phyloP scores from a whole-genome alignment of 768 basidiomycete species.

The Tephrocybe sp. region DNA sequence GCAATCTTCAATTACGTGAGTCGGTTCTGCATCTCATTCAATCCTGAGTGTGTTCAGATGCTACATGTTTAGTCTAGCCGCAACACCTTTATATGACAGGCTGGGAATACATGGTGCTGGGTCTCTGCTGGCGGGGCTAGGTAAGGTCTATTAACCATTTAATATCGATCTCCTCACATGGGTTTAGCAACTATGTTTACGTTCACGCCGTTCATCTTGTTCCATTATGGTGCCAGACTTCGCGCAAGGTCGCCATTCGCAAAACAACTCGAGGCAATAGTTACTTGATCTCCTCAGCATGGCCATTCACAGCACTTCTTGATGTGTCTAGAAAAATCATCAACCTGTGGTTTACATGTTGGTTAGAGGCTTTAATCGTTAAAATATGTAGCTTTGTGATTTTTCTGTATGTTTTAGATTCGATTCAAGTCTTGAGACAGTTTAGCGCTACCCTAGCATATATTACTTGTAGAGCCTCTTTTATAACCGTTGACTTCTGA shows the following conservation, averaged over 20 bases:
- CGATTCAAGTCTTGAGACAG: no score
- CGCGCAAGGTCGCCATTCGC: background rate
- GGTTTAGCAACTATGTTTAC: background rate
- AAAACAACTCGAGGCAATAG: background rate
- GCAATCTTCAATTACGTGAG: background rate
- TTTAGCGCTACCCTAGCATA: no score
- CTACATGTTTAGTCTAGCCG: background rate
- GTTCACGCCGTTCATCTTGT: background rate
- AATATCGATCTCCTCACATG: background rate
- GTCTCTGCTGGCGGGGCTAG: background rate
- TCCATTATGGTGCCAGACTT: background rate
- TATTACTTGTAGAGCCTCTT: no score
- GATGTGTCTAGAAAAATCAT: no score
- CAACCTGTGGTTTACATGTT: no score
- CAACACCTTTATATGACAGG: background rate
- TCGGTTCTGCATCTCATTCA: background rate
- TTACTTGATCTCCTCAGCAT: background rate
- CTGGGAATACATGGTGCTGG: slow-evolving; percentile 3
- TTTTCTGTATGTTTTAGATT: no score
- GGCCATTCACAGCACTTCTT: background rate
- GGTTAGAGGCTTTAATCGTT: no score
- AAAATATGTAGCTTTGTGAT: no score
- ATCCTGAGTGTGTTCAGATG: background rate
- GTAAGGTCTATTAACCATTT: background rate
- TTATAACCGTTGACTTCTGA: no score